Evolutionary conservation across 164 flowering plant genomes (phyloP), one percentile per base, ranked within the genome.

Genomic region (Magnolia kwangsiensis): DNA sequence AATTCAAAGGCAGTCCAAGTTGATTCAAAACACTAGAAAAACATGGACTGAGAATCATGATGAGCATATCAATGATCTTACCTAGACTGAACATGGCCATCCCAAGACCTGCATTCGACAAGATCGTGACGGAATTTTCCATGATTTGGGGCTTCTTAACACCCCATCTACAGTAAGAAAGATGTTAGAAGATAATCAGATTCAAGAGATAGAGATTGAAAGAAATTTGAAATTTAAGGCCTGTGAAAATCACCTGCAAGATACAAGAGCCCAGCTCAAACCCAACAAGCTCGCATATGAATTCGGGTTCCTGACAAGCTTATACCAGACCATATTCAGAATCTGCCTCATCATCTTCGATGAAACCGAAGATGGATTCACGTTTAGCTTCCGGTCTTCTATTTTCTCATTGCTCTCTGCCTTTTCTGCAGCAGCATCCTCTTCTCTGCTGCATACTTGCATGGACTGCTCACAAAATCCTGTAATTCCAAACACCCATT

Each of bases 11-110:
- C 31, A 51, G 8, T 71, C 7, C 1, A 71, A n/a, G 8, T 20
- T 13, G 51, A 10, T 37, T 7, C 18, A 24, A 23, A 27, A 21
- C 8, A 7, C 59, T 3, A 16, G 7, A 31, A n/a, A n/a, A 27
- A 58, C 8, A 11, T 4, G 58, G 51, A 55, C 18, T 66, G n/a
- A 72, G n/a, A 51, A 11, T 63, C 9, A 50, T 27, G 19, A 3
- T 11, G 2, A 7, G 20, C 9, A 23, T 23, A 78, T 45, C 20
- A 9, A 23, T 70, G 76, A 61, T 65, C 79, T 14, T 75, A 85
- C 88, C 86, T 8, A 85, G 80, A 73, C 86, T 83, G 71, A 85
- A 85, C 88, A 85, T 85, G 21, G 88, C 84, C 88, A 83, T 83
- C 61, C 88, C 88, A 29, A 85, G 84, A 19, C 85, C 88, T 13